Conservation (phyloP, 139 green algal genomes). For the Cymbomonas tetramitiformis region DNA sequence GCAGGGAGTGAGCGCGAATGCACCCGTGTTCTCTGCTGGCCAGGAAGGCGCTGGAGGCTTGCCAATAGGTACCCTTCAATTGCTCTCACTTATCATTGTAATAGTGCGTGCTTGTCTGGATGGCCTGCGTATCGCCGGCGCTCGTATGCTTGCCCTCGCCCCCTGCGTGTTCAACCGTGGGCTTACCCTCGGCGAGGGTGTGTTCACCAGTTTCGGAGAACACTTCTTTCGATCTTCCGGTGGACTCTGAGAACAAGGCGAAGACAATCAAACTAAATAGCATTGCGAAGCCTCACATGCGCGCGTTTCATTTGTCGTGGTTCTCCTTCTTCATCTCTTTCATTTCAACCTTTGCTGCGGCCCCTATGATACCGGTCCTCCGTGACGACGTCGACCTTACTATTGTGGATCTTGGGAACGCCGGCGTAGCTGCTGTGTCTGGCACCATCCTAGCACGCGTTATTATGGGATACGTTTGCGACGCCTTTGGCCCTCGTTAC, state of each 20-base stretch:
- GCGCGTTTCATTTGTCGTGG: slow-evolving; percentile 65
- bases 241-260: slow-evolving; percentile 60
- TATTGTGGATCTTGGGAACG: slow-evolving; percentile 33
- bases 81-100: not conserved
- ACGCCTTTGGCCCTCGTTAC: slow-evolving; percentile 59
- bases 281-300: slow-evolving; percentile 39
- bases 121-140: no score
- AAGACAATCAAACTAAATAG: slow-evolving; percentile 36
- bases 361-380: slow-evolving; percentile 56
- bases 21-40: not conserved
- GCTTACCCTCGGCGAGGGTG: not conserved
- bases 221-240: no score
- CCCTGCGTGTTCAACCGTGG: not conserved
- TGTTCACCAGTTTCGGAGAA: no score
- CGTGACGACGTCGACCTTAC: slow-evolving; percentile 57
- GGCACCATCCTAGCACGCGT: slow-evolving; percentile 46
- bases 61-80: not conserved
- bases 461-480: slow-evolving; percentile 52
- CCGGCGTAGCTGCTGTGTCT: slow-evolving; percentile 47
- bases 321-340: slow-evolving; percentile 76
- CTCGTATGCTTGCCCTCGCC: not conserved
- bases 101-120: no score
- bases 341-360: slow-evolving; percentile 76
- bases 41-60: not conserved
- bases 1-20: not conserved